Conservation (phyloP, 345 rosid genomes). For the Eucalyptus tenuipes region DNA sequence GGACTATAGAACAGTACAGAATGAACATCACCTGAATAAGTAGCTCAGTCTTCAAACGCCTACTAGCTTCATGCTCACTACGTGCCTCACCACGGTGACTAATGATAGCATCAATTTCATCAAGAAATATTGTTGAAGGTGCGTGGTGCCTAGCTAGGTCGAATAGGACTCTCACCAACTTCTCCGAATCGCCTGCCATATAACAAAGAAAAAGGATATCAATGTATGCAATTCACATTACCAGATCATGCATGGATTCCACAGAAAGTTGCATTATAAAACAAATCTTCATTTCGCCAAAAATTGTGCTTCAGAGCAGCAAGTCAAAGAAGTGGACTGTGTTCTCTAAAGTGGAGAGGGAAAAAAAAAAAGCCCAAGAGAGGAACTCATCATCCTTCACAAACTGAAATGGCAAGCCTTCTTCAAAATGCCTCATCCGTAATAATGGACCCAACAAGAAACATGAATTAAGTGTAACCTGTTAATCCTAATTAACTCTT, state of each 20-base stretch:
- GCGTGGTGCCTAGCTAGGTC: conserved; percentile 98
- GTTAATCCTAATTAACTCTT: background rate
- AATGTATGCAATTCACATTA: background rate
- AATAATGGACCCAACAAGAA: background rate
- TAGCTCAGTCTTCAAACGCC: conserved; percentile 98
- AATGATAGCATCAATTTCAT: conserved; percentile 94
- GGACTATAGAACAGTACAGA: background rate
- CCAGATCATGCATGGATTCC: background rate
- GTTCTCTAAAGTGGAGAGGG: background rate
- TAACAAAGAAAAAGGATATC: background rate
- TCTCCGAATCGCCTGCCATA: conserved; percentile 87
- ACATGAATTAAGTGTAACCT: background rate
- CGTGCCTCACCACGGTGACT: conserved; percentile 95
- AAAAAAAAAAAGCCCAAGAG: background rate
- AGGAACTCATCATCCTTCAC: background rate
- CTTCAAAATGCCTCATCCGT: background rate
- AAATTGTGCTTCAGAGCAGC: background rate
- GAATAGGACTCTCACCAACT: conserved; percentile 81
- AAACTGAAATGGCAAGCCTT: background rate
- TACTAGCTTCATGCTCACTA: conserved; percentile 98
- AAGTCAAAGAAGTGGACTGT: background rate
- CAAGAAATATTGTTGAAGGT: conserved; percentile 93
- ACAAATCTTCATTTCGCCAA: background rate
- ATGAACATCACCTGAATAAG: conserved; percentile 71
- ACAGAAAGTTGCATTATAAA: background rate